Evolutionary conservation across 2,329 filamentous ascomycete genomes (phyloP), one percentile per base, ranked within the genome.

Genomic region (Pseudogymnoascus destructans): DNA sequence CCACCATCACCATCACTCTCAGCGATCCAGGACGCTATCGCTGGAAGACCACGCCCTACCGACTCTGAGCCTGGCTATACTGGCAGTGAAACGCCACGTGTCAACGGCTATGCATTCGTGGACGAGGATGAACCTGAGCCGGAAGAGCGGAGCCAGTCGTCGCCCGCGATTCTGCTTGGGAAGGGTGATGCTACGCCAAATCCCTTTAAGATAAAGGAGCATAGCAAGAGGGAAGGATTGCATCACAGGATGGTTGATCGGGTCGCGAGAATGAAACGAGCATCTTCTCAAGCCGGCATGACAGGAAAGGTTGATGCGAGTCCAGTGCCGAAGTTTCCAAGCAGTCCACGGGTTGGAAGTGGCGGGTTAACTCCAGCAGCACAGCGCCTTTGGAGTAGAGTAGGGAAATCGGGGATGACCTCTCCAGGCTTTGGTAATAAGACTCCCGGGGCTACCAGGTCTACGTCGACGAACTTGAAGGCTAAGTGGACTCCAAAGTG

Each of bases 51-150:
- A 3, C 79, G 81, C 7, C 73, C 77, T 1, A 79, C 77, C 7
- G 80, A 84, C 21, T 81, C 81, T 10, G 84, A 89, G 63, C 80
- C 80, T 5, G 74, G 71, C 3, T 70, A 74, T 8, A 77, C 77
- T 2, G 80, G 75, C 61, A 76, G 76, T 1, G 90, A 95, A 70
- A 97, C 92, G 0, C 93, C 92, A 0, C 80, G 89, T 1, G 88
- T 97, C 0, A 95, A 95, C 62, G 93, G 93, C 1, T 98, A 96
- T 70, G 81, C 89, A 0, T 97, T 95, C 71, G 91, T 98, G 33
- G 90, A 95, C 64, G 46, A 52, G 46, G 89, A 95, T 59, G 87
- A 86, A 38, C 79, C 80, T 0, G 77, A 77, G 13, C 66, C 76
- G 57, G 75, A 76, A 56, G 64, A 70, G 7, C 64, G 67, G 1